These are phyloP conservation scores for Zymoseptoria ardabiliae DNA, from an alignment of 2,329 filamentous ascomycete species.

Conservation along the genomic window DNA sequence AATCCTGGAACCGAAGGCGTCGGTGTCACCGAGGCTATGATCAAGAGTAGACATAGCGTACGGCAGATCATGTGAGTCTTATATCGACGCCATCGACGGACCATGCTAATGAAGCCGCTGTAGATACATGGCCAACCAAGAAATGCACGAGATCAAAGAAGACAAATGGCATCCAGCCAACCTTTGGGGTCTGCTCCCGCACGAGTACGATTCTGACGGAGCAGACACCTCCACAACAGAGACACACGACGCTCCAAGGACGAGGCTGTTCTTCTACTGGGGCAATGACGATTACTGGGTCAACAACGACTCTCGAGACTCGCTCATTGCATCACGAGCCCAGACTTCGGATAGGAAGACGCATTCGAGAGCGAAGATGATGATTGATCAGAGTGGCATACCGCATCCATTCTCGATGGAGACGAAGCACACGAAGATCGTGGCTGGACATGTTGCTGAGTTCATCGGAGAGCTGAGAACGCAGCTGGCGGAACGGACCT, in stretches of 20 bases:
- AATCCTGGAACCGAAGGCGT: slow-evolving; percentile 31
- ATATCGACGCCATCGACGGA: not conserved
- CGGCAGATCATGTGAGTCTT: slow-evolving; percentile 45
- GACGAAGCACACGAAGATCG: slow-evolving; percentile 38
- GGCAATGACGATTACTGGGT: slow-evolving; percentile 56
- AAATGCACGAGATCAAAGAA: slow-evolving; percentile 49
- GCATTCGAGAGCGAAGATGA: slow-evolving; percentile 42
- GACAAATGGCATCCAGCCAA: slow-evolving; percentile 56
- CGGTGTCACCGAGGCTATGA: slow-evolving; percentile 43
- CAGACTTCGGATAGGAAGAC: slow-evolving; percentile 23
- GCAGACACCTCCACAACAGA: slow-evolving; percentile 1
- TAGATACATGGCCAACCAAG: slow-evolving; percentile 49
- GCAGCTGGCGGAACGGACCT: not conserved
- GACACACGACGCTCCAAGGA: slow-evolving; percentile 22
- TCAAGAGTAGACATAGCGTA: slow-evolving; percentile 44
- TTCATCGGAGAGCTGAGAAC: slow-evolving; percentile 23
- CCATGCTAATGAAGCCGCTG: not conserved
- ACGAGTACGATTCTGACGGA: not conserved
- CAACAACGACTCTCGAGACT: slow-evolving; percentile 49
- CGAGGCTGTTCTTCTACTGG: slow-evolving; percentile 52
- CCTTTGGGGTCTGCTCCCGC: slow-evolving; percentile 46
- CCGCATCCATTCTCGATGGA: slow-evolving; percentile 54
- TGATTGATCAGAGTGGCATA: slow-evolving; percentile 47
- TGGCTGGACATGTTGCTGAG: slow-evolving; percentile 44
- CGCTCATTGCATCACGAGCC: slow-evolving; percentile 41